Percentiles rank a stretch among this genome's conserved stretches.
Conservation (phyloP, 108 stramenopile species). For the Asterionellopsis glacialis region DNA sequence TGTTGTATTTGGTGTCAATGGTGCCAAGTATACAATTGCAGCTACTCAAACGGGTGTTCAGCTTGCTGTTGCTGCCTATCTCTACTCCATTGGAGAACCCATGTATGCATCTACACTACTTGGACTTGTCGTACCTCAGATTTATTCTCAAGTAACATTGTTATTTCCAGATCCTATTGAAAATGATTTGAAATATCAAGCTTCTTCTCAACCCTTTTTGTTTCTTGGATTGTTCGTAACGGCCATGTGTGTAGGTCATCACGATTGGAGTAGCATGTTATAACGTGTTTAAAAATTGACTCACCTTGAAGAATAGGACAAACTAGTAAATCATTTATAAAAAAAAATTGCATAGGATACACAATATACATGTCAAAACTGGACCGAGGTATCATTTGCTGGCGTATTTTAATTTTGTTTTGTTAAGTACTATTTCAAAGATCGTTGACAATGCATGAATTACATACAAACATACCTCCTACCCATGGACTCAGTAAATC, state of each 20-base stretch:
- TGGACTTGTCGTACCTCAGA: constrained; percentile 85
- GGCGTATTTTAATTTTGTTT: too few relatives aligned
- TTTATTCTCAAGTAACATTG: constrained; percentile 89
- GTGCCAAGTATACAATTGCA: constrained; percentile 90
- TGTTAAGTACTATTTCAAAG: too few relatives aligned
- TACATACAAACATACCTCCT: too few relatives aligned
- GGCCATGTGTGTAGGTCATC: constrained; percentile 88
- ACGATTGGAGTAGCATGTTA: constrained; percentile 43
- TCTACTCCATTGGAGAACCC: constrained; percentile 77
- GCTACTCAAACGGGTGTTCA: constrained; percentile 86
- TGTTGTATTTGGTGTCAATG: constrained; percentile 93
- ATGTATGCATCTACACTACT: constrained; percentile 74
- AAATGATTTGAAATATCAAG: constrained; percentile 96
- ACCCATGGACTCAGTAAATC: too few relatives aligned
- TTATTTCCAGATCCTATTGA: constrained; percentile 89
- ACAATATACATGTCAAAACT: too few relatives aligned
- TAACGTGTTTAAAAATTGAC: background rate
- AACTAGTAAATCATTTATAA: too few relatives aligned
- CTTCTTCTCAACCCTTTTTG: constrained; percentile 88
- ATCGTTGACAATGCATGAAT: too few relatives aligned
- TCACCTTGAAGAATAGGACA: too few relatives aligned
- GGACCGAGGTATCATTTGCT: too few relatives aligned
- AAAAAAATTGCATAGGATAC: too few relatives aligned
- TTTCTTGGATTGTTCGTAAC: constrained; percentile 93
- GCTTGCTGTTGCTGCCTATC: constrained; percentile 87